These are phyloP conservation scores for Phylloporus sp. DNA, from an alignment of 1,284 basidiomycete genomes.

Conservation along the genomic window DNA sequence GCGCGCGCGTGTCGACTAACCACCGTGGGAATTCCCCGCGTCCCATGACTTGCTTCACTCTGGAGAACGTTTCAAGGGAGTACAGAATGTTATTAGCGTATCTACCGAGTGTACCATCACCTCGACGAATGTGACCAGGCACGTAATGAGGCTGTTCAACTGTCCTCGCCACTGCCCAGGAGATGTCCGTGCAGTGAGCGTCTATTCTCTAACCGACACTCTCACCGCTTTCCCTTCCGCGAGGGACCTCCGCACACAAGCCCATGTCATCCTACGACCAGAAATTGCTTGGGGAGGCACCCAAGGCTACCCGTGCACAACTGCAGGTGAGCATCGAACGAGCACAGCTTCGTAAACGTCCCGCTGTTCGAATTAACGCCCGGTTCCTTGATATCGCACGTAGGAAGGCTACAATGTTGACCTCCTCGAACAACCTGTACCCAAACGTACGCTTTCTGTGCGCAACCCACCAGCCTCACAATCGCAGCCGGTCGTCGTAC, in stretches of 20 bases:
- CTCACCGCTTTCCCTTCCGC: neutral
- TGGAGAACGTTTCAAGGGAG: no score
- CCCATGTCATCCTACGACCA: conserved; percentile 48
- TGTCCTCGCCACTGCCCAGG: neutral
- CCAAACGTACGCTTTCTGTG: conserved; percentile 22
- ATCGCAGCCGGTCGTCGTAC: neutral
- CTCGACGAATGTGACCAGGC: conserved; percentile 16
- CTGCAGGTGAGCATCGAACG: conserved; percentile 46
- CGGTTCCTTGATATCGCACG: neutral
- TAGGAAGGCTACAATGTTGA: conserved; percentile 60
- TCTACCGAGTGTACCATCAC: neutral
- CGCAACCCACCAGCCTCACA: conserved; percentile 16
- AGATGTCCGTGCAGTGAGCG: conserved; percentile 14
- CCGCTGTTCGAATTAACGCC: neutral
- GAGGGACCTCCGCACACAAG: neutral
- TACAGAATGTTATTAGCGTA: no score
- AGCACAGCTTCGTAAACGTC: conserved; percentile 9
- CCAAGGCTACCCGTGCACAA: conserved; percentile 49
- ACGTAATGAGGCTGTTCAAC: conserved; percentile 29
- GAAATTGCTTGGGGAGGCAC: conserved; percentile 46
- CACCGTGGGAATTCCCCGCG: conserved; percentile 18
- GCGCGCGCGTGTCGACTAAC: neutral
- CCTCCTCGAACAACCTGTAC: conserved; percentile 41
- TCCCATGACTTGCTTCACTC: no score
- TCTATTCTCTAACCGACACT: conserved; percentile 15